phyloP scores from a whole-genome alignment of 2,329 filamentous ascomycete genomes.

The Aspergillus felis region DNA sequence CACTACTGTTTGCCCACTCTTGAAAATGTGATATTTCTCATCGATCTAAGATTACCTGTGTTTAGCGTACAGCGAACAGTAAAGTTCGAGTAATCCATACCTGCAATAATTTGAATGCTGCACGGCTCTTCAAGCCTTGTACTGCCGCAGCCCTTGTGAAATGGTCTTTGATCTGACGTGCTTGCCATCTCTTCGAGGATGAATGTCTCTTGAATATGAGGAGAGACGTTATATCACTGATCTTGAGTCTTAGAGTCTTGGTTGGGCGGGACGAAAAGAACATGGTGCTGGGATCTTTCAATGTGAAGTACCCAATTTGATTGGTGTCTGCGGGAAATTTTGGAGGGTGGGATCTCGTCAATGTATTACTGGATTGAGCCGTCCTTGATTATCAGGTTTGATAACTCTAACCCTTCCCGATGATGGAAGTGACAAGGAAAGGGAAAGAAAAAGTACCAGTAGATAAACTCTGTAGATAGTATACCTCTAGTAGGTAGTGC shows the following conservation, averaged over 20 bases:
- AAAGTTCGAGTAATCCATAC: slow-evolving; percentile 41
- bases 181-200: slow-evolving; percentile 78
- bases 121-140: slow-evolving; percentile 78
- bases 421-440: neutral
- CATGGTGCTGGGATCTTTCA: neutral
- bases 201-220: slow-evolving; percentile 19
- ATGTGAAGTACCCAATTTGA: neutral
- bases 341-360: neutral
- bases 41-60: slow-evolving; percentile 60
- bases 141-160: slow-evolving; percentile 74
- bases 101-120: slow-evolving; percentile 89
- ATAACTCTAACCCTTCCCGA: neutral
- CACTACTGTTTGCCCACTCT: slow-evolving; percentile 75
- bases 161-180: slow-evolving; percentile 68
- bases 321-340: neutral
- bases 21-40: slow-evolving; percentile 74
- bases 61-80: neutral
- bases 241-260: neutral
- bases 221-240: slow-evolving; percentile 21
- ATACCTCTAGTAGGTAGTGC: neutral
- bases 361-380: neutral
- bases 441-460: no score
- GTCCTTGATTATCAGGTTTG: neutral
- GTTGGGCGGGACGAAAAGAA: neutral
- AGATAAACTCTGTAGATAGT: neutral